Conservation (phyloP, 805 yeast species). For the Zygotorulaspora sp. region DNA sequence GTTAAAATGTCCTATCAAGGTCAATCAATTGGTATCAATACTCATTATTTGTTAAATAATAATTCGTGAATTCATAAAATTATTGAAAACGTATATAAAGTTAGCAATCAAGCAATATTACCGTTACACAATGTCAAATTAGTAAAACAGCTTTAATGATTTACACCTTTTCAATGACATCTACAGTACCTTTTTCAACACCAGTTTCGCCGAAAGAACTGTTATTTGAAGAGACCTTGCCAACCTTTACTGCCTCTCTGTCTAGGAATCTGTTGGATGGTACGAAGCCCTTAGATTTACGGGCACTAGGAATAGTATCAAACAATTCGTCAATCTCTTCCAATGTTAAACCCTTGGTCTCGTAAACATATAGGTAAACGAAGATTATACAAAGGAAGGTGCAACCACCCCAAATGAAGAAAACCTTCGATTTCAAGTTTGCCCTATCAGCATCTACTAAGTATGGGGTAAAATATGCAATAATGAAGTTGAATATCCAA, state of each 20-base stretch:
- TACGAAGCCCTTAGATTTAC: conserved; percentile 16
- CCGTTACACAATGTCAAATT: no score
- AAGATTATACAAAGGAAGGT: conserved; percentile 52
- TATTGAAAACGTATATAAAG: no score
- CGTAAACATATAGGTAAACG: conserved; percentile 60
- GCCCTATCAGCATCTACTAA: conserved; percentile 61
- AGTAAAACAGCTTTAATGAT: no score
- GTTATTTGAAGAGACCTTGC: conserved; percentile 5
- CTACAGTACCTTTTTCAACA: conserved; percentile 16
- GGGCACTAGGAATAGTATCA: conserved; percentile 15
- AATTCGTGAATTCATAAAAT: no score
- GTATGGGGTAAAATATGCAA: conserved; percentile 70
- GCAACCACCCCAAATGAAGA: conserved; percentile 70
- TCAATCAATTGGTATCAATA: neutral
- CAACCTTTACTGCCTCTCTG: conserved; percentile 7
- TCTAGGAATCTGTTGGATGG: conserved; percentile 8
- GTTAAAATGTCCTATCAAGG: neutral
- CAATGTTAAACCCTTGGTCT: conserved; percentile 74
- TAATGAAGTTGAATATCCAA: conserved; percentile 64
- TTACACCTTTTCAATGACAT: conserved; percentile 15
- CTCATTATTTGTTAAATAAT: no score
- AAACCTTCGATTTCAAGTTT: conserved; percentile 56
- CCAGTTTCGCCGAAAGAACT: conserved; percentile 5
- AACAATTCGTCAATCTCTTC: conserved; percentile 73
- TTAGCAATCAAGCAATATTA: no score